Conservation (phyloP, 371 early-diverging fungal species). For the Gilbertella persicaria region DNA sequence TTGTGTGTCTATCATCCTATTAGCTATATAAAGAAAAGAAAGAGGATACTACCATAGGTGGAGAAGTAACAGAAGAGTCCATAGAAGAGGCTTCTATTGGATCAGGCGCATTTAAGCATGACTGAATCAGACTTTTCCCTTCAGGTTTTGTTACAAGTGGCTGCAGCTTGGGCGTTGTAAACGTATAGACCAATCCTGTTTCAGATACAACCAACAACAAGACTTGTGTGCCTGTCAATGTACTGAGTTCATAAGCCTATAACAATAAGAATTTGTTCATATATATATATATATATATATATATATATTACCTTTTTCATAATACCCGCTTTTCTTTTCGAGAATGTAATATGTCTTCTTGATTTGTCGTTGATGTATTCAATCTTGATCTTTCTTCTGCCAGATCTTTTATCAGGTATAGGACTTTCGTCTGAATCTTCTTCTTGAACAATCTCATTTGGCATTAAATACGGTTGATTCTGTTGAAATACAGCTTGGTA, state of each 20-base stretch:
- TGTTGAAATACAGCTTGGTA: neutral
- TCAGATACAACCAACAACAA: constrained; percentile 95
- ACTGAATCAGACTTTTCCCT: constrained; percentile 91
- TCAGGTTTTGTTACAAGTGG: constrained; percentile 92
- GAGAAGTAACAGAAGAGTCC: neutral
- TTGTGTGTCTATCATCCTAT: neutral
- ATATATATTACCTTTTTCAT: constrained; percentile 88
- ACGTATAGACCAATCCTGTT: constrained; percentile 97
- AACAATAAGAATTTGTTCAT: neutral
- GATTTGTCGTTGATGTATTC: constrained; percentile 95
- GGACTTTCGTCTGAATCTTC: constrained; percentile 51
- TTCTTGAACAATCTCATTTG: neutral
- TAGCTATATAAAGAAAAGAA: neutral
- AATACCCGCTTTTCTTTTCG: constrained; percentile 97
- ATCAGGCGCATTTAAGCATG: constrained; percentile 89
- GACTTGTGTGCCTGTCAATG: constrained; percentile 96
- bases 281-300: neutral
- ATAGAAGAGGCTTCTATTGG: neutral
- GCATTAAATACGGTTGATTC: neutral
- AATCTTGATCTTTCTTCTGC: constrained; percentile 93
- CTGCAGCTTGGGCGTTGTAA: constrained; percentile 95
- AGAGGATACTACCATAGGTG: constrained; percentile 1
- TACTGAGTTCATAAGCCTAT: constrained; percentile 93
- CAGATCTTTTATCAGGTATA: constrained; percentile 65
- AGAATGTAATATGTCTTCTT: constrained; percentile 94